Conservation (phyloP, 129 eudicot genomes). For the Flaveria ramosissima region DNA sequence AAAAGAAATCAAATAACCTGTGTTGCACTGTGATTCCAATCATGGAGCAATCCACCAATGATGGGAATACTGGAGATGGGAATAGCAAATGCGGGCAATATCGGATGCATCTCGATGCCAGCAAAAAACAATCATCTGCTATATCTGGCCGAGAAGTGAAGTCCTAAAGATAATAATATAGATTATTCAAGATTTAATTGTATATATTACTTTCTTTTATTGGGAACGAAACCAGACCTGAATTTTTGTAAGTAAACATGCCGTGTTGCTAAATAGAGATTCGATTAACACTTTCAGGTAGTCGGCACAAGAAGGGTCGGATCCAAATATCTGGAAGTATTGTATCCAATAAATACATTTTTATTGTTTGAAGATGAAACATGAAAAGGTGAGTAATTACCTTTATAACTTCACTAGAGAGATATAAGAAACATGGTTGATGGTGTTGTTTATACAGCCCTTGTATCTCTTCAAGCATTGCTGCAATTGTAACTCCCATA, state of each 20-base stretch:
- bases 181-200: background rate
- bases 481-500: constrained; percentile 97
- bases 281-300: constrained; percentile 78
- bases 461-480: constrained; percentile 95
- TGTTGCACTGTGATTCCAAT: constrained; percentile 93
- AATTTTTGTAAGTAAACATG: constrained; percentile 68
- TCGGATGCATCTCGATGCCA: constrained; percentile 96
- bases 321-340: constrained; percentile 81
- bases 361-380: background rate
- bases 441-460: constrained; percentile 81
- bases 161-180: constrained; percentile 47
- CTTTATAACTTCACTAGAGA: constrained; percentile 97
- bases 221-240: constrained; percentile 45
- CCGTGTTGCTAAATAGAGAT: constrained; percentile 80
- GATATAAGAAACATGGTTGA: constrained; percentile 89
- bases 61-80: constrained; percentile 68
- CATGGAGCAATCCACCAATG: constrained; percentile 84
- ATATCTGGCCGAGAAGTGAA: constrained; percentile 85
- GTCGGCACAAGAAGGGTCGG: constrained; percentile 89
- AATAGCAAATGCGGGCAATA: constrained; percentile 88
- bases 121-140: constrained; percentile 91
- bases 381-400: constrained; percentile 33
- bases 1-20: constrained; percentile 47
- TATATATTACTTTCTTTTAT: background rate
- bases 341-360: constrained; percentile 19